Base-by-base conservation (phyloP, 257 asterid species). In the Rhazya stricta region DNA sequence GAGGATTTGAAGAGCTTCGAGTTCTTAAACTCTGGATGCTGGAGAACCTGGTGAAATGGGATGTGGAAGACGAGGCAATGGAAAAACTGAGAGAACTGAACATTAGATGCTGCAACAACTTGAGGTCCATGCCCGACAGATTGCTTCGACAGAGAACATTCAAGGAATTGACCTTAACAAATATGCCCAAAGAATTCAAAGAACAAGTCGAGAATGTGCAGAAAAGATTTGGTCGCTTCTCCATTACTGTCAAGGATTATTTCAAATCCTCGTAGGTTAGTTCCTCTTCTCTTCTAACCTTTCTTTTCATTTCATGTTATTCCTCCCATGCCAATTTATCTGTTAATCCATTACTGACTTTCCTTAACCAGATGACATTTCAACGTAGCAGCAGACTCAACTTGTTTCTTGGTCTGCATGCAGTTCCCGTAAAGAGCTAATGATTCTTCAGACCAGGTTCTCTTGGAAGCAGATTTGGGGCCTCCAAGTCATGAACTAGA, bases 21-120 rank as follows among this genome's bases (percentile, higher is more conserved):
- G 85, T 76, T 53, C 78, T 84, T 29, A 84, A 78, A 27, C 80
- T 84, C 58, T 84, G 85, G 87, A 75, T 27, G 62, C 79, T 84
- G 74, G 34, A 74, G 76, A 46, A 77, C 58, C 67, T 84, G 70
- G 80, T 76, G 69, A 11, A 61, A 15, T 84, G 87, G 87, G 51
- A 75, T 12, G 56, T 84, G 75, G 62, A 76, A 48, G 79, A 81
- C 58, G 43, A 61, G 23, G 75, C 85, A 37, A 81, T 83, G 87
- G 67, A 25, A 42, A 75, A 67, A 51, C 81, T 84, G 46, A 68
- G 69, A 73, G 84, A 83, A 39, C 66, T 83, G 6, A 78, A 79
- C 70, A 75, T 81, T 23, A 79, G 87, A 48, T 46, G 78, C 63
- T 83, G 87, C 57, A 0, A 57, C 9, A 78, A 67, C 9, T 70